Evolutionary conservation across 306 rosid genomes (phyloP).

Genomic region (Ormosia semicastrata): DNA sequence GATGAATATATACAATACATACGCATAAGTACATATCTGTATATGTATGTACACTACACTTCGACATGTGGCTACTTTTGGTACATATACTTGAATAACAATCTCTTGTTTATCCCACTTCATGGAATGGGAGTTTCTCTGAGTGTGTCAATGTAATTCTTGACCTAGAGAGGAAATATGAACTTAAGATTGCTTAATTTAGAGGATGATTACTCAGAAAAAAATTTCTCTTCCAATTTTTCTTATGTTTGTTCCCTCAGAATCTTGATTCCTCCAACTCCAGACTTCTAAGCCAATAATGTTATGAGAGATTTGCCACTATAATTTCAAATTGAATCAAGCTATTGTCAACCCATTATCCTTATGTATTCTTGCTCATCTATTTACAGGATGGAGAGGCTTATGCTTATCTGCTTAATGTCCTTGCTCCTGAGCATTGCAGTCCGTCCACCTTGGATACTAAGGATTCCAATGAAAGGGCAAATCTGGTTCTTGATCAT

Average conservation of each 20-base stretch:
- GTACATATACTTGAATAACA: not conserved
- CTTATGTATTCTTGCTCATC: conserved; percentile 10
- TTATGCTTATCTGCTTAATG: conserved; percentile 91
- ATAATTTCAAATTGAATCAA: conserved; percentile 4
- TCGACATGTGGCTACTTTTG: not conserved
- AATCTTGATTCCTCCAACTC: not conserved
- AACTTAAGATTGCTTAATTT: not conserved
- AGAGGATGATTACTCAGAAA: not conserved
- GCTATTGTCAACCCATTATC: conserved; percentile 8
- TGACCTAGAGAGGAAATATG: not conserved
- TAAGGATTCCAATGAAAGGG: conserved; percentile 68
- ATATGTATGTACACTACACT: too few species aligned
- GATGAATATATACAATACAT: not conserved
- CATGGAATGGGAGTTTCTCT: not conserved
- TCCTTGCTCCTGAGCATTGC: conserved; percentile 92
- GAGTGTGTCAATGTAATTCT: not conserved
- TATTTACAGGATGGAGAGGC: conserved; percentile 84
- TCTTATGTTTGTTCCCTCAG: not conserved
- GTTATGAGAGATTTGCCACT: not conserved
- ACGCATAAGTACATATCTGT: not conserved
- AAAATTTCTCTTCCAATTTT: not conserved
- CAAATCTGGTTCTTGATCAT: conserved; percentile 82
- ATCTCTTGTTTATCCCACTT: not conserved
- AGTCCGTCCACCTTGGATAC: conserved; percentile 75
- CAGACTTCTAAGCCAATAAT: not conserved